Base-by-base conservation (phyloP, 192 early-diverging fungal species). In the Kickxella alabastrina region DNA sequence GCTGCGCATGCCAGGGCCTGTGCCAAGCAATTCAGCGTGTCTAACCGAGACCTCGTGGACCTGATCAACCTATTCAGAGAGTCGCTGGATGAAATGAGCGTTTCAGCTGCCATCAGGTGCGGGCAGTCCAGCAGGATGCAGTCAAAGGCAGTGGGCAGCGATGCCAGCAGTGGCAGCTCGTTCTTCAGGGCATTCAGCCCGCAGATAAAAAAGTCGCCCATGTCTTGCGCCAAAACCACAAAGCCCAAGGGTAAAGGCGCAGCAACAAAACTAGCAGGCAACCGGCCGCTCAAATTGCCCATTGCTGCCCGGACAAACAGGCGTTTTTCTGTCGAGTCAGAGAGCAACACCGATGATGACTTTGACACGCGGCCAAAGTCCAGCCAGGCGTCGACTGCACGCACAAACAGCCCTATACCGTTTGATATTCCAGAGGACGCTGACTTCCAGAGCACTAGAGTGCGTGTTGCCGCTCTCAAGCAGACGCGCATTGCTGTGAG, bases 61-160 rank as follows among this genome's bases (percentile, higher is more conserved):
- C 53, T 72, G 4, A 42, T 72, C 19, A 40, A 43, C 15, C 45
- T 72, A 39, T 72, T 72, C 23, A 42, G 47, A 2, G 68, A 72
- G 24, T 64, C 68, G 13, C 48, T 71, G 13, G 60, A 49, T 3
- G 52, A 34, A 43, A 31, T 21, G 25, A 39, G 54, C 1, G 27
- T 14, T 10, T 28, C 46, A 19, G 15, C 32, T 21, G 17, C 32
- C 5, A 55, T 15, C 15, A 26, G 10, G 5, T 15, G 2, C n/a
- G 10, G 52, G 34, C 34, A 41, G 15, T 41, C 38, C 14, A 28
- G 36, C 25, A 6, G 21, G 17, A 29, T 22, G 22, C 15, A 19
- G 1, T 25, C 26, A 17, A 24, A 27, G 17, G 7, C 38, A 31
- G 37, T 9, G 19, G 21, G 19, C 40, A 22, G 43, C 18, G 3